phyloP scores from a whole-genome alignment of 495 filamentous ascomycete species.

The Pyronema domesticum region DNA sequence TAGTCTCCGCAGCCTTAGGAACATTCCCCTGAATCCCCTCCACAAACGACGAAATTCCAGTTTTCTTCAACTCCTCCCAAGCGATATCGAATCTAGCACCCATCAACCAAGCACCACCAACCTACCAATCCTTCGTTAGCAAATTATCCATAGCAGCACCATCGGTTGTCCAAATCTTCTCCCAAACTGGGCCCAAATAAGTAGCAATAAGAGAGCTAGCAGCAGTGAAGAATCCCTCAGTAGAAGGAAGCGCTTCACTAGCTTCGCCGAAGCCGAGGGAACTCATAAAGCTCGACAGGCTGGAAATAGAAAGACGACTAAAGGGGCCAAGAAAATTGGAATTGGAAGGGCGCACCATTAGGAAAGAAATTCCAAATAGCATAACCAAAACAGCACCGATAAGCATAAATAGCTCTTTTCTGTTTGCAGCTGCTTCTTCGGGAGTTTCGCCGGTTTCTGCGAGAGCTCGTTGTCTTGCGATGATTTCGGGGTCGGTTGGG shows the following conservation, averaged over 20 bases:
- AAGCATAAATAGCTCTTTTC: constrained; percentile 45
- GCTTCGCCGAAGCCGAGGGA: too few species aligned
- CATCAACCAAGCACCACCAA: constrained; percentile 26
- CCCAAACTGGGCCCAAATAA: too few species aligned
- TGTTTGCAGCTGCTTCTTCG: constrained; percentile 28
- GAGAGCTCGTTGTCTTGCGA: constrained; percentile 16
- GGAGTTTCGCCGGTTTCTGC: constrained; percentile 25
- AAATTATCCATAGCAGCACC: too few species aligned
- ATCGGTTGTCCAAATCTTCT: too few species aligned
- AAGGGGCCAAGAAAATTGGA: not conserved
- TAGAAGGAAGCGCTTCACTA: too few species aligned
- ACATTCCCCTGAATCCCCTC: too few species aligned
- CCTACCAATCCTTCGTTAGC: constrained; percentile 19
- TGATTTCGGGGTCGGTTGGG: constrained; percentile 35
- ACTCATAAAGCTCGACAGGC: not conserved
- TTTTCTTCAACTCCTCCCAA: constrained; percentile 33
- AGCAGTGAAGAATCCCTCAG: too few species aligned
- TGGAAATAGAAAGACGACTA: not conserved
- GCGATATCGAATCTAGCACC: constrained; percentile 47
- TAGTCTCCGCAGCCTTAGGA: too few species aligned
- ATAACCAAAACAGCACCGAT: constrained; percentile 41
- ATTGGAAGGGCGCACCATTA: constrained; percentile 40
- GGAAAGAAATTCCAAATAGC: constrained; percentile 38
- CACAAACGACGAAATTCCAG: not conserved
- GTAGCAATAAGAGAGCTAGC: too few species aligned